A percentile compares a stretch with the other conserved stretches of the same genome.
These are phyloP conservation scores for Onygena corvina DNA, from an alignment of 2,329 filamentous ascomycete species.

Conservation along the genomic window DNA sequence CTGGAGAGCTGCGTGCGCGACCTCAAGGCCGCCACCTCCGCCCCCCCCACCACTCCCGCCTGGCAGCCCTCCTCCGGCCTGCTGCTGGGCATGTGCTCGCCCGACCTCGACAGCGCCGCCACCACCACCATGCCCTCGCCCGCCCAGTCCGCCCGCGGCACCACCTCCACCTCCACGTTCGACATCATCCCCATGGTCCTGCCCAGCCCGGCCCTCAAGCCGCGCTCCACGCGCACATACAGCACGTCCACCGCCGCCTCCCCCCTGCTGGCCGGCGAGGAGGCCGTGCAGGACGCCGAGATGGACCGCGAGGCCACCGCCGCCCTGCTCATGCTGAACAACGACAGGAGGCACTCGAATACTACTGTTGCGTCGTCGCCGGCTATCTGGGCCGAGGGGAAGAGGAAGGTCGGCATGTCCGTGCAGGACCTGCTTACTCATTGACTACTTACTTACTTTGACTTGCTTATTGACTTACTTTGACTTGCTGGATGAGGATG, in stretches of 20 bases:
- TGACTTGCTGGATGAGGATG: too few relatives aligned
- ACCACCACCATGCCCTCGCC: conserved; percentile 10
- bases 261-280: conserved; percentile 6
- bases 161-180: conserved; percentile 18
- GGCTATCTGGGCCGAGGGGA: conserved; percentile 10
- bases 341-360: conserved; percentile 48
- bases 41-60: conserved; percentile 21
- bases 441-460: conserved; percentile 19
- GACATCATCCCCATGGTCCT: conserved; percentile 26
- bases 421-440: conserved; percentile 45
- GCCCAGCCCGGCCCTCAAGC: conserved; percentile 24
- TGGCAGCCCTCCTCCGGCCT: conserved; percentile 11
- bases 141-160: not conserved
- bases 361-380: conserved; percentile 15
- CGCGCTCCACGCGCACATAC: conserved; percentile 14
- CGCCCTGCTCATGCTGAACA: conserved; percentile 77
- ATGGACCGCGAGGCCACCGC: conserved; percentile 73
- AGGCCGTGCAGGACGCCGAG: conserved; percentile 34
- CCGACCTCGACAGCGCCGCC: conserved; percentile 22
- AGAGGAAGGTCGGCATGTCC: conserved; percentile 40
- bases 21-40: conserved; percentile 48
- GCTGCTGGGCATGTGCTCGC: conserved; percentile 30
- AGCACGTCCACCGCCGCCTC: conserved; percentile 11
- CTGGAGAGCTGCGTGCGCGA: conserved; percentile 77
- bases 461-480: not conserved